A percentile compares a stretch with the other conserved stretches of the same genome.
Evolutionary conservation across 768 basidiomycete species (phyloP).

Genomic region (Leccinum uliginosum): DNA sequence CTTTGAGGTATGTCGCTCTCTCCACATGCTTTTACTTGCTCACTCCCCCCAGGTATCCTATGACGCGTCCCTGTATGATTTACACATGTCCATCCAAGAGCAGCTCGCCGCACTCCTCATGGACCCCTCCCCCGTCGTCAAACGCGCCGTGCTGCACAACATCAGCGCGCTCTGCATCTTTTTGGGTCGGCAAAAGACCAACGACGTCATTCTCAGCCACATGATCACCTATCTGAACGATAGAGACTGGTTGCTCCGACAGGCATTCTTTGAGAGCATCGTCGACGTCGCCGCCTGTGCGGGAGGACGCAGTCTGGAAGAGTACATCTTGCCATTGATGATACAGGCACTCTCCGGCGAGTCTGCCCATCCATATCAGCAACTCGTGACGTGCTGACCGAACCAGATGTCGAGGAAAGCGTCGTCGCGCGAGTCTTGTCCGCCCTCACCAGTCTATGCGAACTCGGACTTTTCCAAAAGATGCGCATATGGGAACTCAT

Average conservation of each 20-base stretch:
- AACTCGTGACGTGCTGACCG: constrained; percentile 4
- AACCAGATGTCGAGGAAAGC: constrained; percentile 86
- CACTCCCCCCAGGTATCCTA: constrained; percentile 68
- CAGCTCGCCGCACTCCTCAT: constrained; percentile 82
- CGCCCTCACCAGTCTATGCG: constrained; percentile 83
- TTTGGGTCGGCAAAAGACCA: constrained; percentile 87
- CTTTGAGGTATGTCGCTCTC: constrained; percentile 59
- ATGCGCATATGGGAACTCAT: constrained; percentile 98
- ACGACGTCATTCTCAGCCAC: constrained; percentile 89
- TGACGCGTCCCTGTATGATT: constrained; percentile 79
- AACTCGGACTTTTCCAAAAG: constrained; percentile 86
- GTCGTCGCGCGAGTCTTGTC: constrained; percentile 90
- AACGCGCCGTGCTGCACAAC: constrained; percentile 82
- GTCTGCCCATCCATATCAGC: constrained; percentile 11
- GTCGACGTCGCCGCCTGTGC: constrained; percentile 95
- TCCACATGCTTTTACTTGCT: neutral
- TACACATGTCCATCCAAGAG: constrained; percentile 82
- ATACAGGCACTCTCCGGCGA: constrained; percentile 89
- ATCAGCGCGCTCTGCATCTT: constrained; percentile 91
- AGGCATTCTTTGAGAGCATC: constrained; percentile 93
- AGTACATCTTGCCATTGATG: constrained; percentile 97
- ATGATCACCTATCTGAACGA: constrained; percentile 85
- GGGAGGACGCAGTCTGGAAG: constrained; percentile 86
- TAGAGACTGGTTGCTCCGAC: constrained; percentile 86
- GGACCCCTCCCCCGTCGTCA: constrained; percentile 86